phyloP scores from a whole-genome alignment of 108 stramenopile genomes.

The Mediolabrus comicus region DNA sequence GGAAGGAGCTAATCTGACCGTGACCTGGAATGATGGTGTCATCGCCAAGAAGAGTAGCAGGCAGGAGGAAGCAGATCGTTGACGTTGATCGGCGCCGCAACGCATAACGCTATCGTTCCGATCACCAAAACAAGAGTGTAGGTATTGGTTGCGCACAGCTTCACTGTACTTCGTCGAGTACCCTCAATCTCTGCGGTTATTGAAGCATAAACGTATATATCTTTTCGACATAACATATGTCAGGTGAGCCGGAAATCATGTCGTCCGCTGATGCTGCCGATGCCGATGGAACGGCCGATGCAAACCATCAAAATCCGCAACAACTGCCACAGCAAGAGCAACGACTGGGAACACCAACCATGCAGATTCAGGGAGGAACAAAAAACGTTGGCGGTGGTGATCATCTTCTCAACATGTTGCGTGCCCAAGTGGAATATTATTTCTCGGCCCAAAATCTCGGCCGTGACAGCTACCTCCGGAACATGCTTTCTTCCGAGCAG shows the following conservation, averaged over 20 bases:
- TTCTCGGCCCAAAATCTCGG: constrained; percentile 60
- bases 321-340: background rate
- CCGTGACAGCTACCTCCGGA: constrained; percentile 53
- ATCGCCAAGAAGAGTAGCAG: no score
- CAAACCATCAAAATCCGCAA: background rate
- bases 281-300: background rate
- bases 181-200: no score
- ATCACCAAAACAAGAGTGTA: no score
- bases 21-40: no score
- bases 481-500: constrained; percentile 45
- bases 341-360: background rate
- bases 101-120: no score
- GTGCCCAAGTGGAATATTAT: constrained; percentile 65
- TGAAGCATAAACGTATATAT: no score
- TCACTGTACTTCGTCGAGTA: no score
- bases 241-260: background rate
- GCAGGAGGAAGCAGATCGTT: no score
- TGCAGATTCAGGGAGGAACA: background rate
- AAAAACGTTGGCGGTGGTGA: background rate
- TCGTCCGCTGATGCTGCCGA: background rate
- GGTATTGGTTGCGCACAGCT: no score
- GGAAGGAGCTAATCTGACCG: no score
- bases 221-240: no score
- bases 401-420: constrained; percentile 25
- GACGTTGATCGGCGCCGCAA: no score